Conservation (phyloP, 148 eudicot species). For the Amaranthus palmeri region DNA sequence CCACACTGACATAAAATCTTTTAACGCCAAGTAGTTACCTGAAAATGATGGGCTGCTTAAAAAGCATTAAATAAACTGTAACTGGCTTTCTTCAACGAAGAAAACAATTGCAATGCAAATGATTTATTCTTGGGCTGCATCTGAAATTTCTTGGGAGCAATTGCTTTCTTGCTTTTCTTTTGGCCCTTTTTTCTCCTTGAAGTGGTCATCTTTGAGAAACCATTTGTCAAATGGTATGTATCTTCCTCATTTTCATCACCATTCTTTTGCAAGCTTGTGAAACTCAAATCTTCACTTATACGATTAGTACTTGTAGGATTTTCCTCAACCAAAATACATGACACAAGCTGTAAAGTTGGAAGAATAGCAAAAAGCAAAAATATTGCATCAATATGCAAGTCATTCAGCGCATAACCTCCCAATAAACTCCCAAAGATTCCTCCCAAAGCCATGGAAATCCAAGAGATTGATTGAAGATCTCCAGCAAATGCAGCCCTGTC, state of each 20-base stretch:
- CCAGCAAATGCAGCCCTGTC: slow-evolving; percentile 89
- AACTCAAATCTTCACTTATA: slow-evolving; percentile 26
- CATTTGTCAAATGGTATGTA: slow-evolving; percentile 30
- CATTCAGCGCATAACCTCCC: slow-evolving; percentile 76
- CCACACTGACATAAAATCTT: not conserved
- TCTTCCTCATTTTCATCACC: slow-evolving; percentile 27
- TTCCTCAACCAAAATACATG: slow-evolving; percentile 78
- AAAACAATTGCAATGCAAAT: slow-evolving; percentile 42
- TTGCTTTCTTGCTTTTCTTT: slow-evolving; percentile 33
- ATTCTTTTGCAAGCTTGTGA: slow-evolving; percentile 32
- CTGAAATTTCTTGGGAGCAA: slow-evolving; percentile 23
- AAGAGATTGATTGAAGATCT: slow-evolving; percentile 92
- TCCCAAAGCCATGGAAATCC: slow-evolving; percentile 95
- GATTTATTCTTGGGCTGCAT: slow-evolving; percentile 37
- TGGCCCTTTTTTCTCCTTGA: slow-evolving; percentile 56
- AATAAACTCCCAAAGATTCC: slow-evolving; percentile 85
- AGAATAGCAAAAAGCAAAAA: slow-evolving; percentile 71
- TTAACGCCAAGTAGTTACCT: slow-evolving; percentile 42
- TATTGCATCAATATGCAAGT: slow-evolving; percentile 53
- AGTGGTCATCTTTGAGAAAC: slow-evolving; percentile 36
- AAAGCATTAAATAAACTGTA: slow-evolving; percentile 63
- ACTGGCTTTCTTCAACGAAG: slow-evolving; percentile 61
- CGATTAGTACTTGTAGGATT: slow-evolving; percentile 30
- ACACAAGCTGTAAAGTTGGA: slow-evolving; percentile 74
- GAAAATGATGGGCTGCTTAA: slow-evolving; percentile 75